Base-by-base conservation (phyloP, 768 basidiomycete genomes). In the Collybia sordida region DNA sequence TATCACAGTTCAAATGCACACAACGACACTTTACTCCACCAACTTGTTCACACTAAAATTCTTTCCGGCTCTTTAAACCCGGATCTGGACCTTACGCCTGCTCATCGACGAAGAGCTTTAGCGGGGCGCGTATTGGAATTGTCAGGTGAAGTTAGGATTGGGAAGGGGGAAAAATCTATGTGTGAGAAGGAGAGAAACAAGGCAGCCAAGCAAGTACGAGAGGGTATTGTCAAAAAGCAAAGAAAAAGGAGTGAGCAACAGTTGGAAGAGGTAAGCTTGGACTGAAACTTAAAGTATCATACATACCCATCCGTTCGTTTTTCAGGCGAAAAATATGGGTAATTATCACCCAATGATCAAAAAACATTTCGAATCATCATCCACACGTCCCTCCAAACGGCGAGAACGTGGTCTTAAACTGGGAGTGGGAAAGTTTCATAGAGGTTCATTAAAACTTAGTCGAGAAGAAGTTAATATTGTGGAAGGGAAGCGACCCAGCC, bases 261-360 rank as follows among this genome's bases (percentile, higher is more conserved):
- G 35, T 67, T 92, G 6, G 83, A 88, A 61, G 86, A 91, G 82
- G 91, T 90, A 37, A 37, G 64, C 59, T 62, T 65, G 42, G 64
- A 71, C 68, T 68, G 5, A 31, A 3, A 31, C 11, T 31, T 31
- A 3, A 11, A 12, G 31, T 7, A 6, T 11, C 31, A 4, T 31
- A 4, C 31, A 31, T 11, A 6, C 31, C 14, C 14, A 31, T 31
- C 14, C 11, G 5, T 31, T 31, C 14, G 14, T 31, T 31, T 31
- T 31, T n/a, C n/a, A 93, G 91, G 89, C 90, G 4, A 93, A 92
- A 68, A 79, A 88, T 54, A 54, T 89, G 53, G 91, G 91, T 15
- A 93, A 91, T 64, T 93, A 92, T 62, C 90, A 93, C 57, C 90
- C 88, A 34, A 72, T 77, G 3, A 69, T 93, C 47, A 93, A 91